Evolutionary conservation across 164 flowering plant genomes (phyloP), one percentile per base, ranked within the genome.

Genomic region (Annona cherimola): DNA sequence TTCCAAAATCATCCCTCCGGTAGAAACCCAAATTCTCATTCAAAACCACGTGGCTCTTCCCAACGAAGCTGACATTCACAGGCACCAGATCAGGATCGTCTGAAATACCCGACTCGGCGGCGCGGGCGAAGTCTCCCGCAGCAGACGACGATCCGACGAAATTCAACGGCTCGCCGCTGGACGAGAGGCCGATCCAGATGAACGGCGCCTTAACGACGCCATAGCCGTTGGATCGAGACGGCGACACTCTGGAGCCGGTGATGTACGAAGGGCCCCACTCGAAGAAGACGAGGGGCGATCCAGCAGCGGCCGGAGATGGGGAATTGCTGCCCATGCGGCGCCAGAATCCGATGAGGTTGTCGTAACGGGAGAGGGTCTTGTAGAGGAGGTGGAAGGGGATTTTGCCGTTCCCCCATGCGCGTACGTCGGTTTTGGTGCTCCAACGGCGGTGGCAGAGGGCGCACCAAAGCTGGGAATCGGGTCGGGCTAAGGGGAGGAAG

Each of bases 341-440:
- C 97, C 98, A 93, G 81, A 95, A 87, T 0, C 99, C 98, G 46
- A 95, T 88, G 50, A 94, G 81, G 61, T 82, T 78, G n/a, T 90
- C 97, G 81, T 82, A 89, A 14, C 83, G 74, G 60, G 57, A 46
- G 11, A 94, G 89, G 61, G 86, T 85, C 42, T 68, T 74, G 83
- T 88, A 94, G 73, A 94, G 87, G 45, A 75, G 75, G 59, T 74
- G 80, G 80, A 73, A 89, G 42, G 81, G 18, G 79, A 89, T 81
- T 14, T 77, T 60, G 12, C 88, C 93, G 46, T 69, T 4, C 83
- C 35, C 90, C 97, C 97, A 94, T 75, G 83, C 81, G 43, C 5
- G 66, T 81, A 94, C 85, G 44, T 79, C 84, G 75, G 96, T 90
- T 45, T 83, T 81, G 45, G 84, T 68, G 1, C 95, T 91, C 94